Evolutionary conservation across 495 filamentous ascomycete genomes (phyloP).

Genomic region (Lophiotrema nucula): DNA sequence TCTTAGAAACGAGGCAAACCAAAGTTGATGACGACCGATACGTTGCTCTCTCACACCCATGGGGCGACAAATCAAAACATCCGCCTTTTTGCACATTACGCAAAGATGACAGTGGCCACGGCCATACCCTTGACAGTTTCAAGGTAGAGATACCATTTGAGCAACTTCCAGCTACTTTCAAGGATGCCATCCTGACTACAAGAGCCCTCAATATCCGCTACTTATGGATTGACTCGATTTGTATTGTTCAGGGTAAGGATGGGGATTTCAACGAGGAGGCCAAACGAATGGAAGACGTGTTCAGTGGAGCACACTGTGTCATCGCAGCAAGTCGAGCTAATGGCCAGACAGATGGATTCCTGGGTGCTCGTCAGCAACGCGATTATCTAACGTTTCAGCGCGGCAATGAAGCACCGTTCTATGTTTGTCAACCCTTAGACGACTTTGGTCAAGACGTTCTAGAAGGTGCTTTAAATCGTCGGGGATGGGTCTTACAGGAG

Average conservation of each 20-base stretch:
- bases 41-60: conserved; percentile 15
- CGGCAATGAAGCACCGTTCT: not conserved
- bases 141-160: not conserved
- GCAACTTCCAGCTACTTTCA: conserved; percentile 15
- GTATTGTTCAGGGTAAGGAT: conserved; percentile 1
- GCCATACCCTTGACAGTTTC: not conserved
- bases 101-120: no score
- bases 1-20: not conserved
- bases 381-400: not conserved
- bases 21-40: not conserved
- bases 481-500: conserved; percentile 50
- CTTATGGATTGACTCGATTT: conserved; percentile 6
- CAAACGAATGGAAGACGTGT: conserved; percentile 9
- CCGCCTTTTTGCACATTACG: conserved; percentile 1
- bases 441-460: conserved; percentile 35
- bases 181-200: conserved; percentile 7
- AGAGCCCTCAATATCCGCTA: not conserved
- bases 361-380: not conserved
- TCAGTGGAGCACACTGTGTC: not conserved
- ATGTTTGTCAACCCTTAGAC: conserved; percentile 9
- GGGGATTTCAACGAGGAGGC: conserved; percentile 6
- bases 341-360: conserved; percentile 2
- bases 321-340: conserved; percentile 8
- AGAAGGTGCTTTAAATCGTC: conserved; percentile 36
- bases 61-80: not conserved